Evolutionary conservation across 2,329 filamentous ascomycete species (phyloP).

Genomic region (Aspergillus sp.): DNA sequence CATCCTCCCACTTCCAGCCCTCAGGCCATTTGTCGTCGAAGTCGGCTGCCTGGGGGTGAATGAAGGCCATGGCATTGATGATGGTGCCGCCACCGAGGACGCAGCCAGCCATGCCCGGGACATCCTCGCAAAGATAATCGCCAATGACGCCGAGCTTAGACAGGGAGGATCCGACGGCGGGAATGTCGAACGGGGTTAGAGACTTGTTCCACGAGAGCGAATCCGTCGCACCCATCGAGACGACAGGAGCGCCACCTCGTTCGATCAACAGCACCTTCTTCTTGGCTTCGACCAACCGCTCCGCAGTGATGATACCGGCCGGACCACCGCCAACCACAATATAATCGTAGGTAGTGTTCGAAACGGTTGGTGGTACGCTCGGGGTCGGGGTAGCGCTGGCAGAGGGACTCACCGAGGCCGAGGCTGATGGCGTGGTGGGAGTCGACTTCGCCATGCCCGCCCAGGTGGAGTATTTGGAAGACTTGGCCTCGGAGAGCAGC

Average conservation of each 20-base stretch:
- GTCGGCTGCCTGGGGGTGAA: slow-evolving; percentile 54
- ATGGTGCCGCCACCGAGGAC: slow-evolving; percentile 18
- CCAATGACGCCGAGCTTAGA: slow-evolving; percentile 10
- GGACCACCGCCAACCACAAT: slow-evolving; percentile 21
- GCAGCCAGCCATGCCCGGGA: slow-evolving; percentile 17
- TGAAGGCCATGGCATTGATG: slow-evolving; percentile 18
- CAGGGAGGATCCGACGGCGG: slow-evolving; percentile 15
- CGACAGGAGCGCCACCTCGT: slow-evolving; percentile 14
- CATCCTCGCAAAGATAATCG: slow-evolving; percentile 19
- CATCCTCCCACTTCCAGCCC: slow-evolving; percentile 66
- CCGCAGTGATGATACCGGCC: slow-evolving; percentile 19
- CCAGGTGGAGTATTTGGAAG: slow-evolving; percentile 17
- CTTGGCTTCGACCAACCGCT: slow-evolving; percentile 15
- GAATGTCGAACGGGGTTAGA: slow-evolving; percentile 16
- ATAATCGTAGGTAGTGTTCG: slow-evolving; percentile 20
- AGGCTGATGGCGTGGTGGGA: slow-evolving; percentile 4
- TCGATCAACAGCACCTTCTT: slow-evolving; percentile 20
- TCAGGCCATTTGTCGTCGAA: slow-evolving; percentile 70
- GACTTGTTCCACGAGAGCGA: slow-evolving; percentile 18
- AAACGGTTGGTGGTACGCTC: slow-evolving; percentile 10
- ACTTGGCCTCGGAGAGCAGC: slow-evolving; percentile 13
- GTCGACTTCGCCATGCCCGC: slow-evolving; percentile 13
- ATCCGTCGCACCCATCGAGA: slow-evolving; percentile 13
- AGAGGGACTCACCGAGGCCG: slow-evolving; percentile 3
- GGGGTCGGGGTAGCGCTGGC: slow-evolving; percentile 8